A percentile compares a stretch with the other conserved stretches of the same genome.
Evolutionary conservation across 1,139 yeast species (phyloP).

Genomic region (Taphrina flavorubra): DNA sequence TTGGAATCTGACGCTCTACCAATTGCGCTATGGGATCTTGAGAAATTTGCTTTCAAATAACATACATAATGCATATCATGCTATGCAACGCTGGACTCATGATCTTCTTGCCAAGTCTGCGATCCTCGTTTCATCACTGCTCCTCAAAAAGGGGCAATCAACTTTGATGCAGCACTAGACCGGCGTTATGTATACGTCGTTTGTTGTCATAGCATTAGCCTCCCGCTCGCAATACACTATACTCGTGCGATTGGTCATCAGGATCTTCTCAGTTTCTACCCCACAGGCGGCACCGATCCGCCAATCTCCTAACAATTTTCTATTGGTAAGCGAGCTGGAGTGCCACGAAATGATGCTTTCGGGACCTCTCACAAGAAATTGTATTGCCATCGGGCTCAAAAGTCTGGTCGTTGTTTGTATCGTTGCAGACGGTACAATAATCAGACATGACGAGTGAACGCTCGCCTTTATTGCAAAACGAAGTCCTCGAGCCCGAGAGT

Average conservation of each 20-base stretch:
- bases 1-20: conserved; percentile 27
- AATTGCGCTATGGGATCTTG: not conserved
- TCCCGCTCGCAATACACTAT: not conserved
- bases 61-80: too few species aligned
- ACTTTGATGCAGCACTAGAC: too few species aligned
- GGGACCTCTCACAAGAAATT: not conserved
- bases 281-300: not conserved
- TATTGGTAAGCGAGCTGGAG: not conserved
- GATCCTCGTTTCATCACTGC: too few species aligned
- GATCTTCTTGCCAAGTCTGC: too few species aligned
- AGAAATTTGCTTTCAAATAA: too few species aligned
- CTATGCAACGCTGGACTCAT: too few species aligned
- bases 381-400: not conserved
- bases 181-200: too few species aligned
- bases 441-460: conserved; percentile 13
- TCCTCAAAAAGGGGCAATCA: too few species aligned
- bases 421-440: too few species aligned
- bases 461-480: conserved; percentile 14
- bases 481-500: conserved; percentile 14
- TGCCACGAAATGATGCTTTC: not conserved
- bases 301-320: not conserved
- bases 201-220: too few species aligned
- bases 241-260: conserved; percentile 25
- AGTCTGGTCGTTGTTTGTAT: too few species aligned
- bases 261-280: not conserved